These are phyloP conservation scores for Beauveria asiatica DNA, from an alignment of 2,329 filamentous ascomycete species.

Conservation along the genomic window DNA sequence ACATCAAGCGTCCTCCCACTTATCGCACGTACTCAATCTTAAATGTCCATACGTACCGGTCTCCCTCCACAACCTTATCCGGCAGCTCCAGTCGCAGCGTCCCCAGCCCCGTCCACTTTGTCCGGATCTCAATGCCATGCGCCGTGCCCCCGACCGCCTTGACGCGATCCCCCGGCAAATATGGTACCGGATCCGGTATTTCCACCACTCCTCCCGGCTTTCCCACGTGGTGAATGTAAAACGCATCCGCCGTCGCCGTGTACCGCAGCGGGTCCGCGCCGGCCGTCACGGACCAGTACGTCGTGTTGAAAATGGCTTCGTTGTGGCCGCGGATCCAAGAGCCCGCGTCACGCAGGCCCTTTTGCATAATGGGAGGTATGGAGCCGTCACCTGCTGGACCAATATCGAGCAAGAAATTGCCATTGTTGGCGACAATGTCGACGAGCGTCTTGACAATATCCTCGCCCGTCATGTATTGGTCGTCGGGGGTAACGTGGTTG, in stretches of 20 bases:
- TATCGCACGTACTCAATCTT: constrained; percentile 17
- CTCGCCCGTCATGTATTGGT: constrained; percentile 43
- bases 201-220: constrained; percentile 28
- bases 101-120: constrained; percentile 15
- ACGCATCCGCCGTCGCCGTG: constrained; percentile 42
- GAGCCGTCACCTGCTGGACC: constrained; percentile 47
- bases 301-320: constrained; percentile 50
- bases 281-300: constrained; percentile 42
- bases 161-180: constrained; percentile 36
- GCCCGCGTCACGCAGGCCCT: constrained; percentile 41
- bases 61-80: constrained; percentile 23
- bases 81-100: constrained; percentile 24
- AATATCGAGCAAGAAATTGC: constrained; percentile 48
- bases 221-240: constrained; percentile 40
- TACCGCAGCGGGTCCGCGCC: constrained; percentile 39
- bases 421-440: constrained; percentile 46
- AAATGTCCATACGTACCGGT: constrained; percentile 31
- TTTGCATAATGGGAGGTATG: constrained; percentile 39
- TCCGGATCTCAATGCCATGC: constrained; percentile 17
- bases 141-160: constrained; percentile 30
- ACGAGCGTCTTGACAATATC: constrained; percentile 39
- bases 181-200: constrained; percentile 36
- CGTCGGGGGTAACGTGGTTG: constrained; percentile 43
- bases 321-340: constrained; percentile 43
- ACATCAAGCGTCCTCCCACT: background rate